Evolutionary conservation across 371 early-diverging fungal species (phyloP).

Genomic region (Circinella umbellata): DNA sequence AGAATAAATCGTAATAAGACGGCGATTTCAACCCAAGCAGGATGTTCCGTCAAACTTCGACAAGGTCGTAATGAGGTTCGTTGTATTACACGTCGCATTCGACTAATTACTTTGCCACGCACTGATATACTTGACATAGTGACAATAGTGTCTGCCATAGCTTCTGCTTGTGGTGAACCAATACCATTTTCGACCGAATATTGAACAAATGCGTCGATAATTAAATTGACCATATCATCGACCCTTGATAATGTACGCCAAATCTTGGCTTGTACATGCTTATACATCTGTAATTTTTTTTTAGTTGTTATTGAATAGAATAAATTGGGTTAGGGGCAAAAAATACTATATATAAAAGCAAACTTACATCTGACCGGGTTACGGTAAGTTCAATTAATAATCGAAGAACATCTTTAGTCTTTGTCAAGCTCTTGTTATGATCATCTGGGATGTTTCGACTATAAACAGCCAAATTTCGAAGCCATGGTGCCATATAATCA

Average conservation of each 20-base stretch:
- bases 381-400: conserved; percentile 83
- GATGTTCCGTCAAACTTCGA: conserved; percentile 74
- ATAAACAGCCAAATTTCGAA: conserved; percentile 74
- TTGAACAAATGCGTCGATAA: conserved; percentile 81
- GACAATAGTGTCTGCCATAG: conserved; percentile 84
- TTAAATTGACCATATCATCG: conserved; percentile 77
- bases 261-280: conserved; percentile 80
- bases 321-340: no score
- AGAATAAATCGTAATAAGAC: conserved; percentile 85
- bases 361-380: conserved; percentile 69
- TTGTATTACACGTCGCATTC: conserved; percentile 75
- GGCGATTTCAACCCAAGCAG: conserved; percentile 88
- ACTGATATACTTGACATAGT: conserved; percentile 81
- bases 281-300: conserved; percentile 45
- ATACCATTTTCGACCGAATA: conserved; percentile 83
- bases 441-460: conserved; percentile 55
- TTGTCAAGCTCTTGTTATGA: conserved; percentile 55
- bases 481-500: conserved; percentile 93
- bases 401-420: conserved; percentile 76
- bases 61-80: conserved; percentile 76
- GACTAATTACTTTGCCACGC: conserved; percentile 82
- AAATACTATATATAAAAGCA: no score
- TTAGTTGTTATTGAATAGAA: no score
- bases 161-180: conserved; percentile 80
- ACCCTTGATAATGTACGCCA: conserved; percentile 83